Base-by-base conservation (phyloP, 441 rosid species). In the Euphorbia schlechtendalii region DNA sequence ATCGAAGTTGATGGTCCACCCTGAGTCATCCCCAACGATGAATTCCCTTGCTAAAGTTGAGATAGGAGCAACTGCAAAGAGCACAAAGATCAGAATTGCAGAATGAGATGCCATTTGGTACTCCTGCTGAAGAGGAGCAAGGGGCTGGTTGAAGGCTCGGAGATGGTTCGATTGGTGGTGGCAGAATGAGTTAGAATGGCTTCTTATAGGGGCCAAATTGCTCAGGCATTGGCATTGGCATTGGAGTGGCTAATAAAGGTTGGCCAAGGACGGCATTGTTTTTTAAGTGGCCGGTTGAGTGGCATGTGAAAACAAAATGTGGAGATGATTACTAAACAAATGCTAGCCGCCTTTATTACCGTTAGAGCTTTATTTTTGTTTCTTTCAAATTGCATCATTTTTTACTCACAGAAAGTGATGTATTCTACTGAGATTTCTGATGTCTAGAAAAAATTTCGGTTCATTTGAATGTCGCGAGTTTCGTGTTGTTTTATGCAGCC, bases 1-100 rank as follows among this genome's bases (percentile, higher is more conserved):
- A 43, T 72, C 73, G 49, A 69, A 64, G 12, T 66, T 60, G 5
- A n/a, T 12, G 0, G 68, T 66, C 78, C 78, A 74, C 14, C 77
- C 74, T 0, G 22, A 12, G 1, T 45, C 68, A 60, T 72, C 76
- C 11, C 74, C 76, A 10, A 78, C 77, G 4, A 60, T 15, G 65
- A 64, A 74, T 5, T 74, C 72, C 24, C 8, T 60, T 0, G 72
- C 76, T 28, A 40, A 51, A 49, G 66, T 61, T 18, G 22, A 8
- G 36, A 5, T 2, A 59, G 65, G 41, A 45, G 17, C 65, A 45
- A 61, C 20, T 20, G 36, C 55, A 27, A 43, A 14, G 24, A 64
- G 49, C 68, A 64, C 34, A 36, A 64, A 53, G 34, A 53, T 49
- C 5, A 46, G 12, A 25, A 40, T 15, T 7, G 59, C 63, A 9